Percentiles rank a stretch among this genome's conserved stretches.
Conservation (phyloP, 2,329 filamentous ascomycete genomes). For the Thelonectria blattea region DNA sequence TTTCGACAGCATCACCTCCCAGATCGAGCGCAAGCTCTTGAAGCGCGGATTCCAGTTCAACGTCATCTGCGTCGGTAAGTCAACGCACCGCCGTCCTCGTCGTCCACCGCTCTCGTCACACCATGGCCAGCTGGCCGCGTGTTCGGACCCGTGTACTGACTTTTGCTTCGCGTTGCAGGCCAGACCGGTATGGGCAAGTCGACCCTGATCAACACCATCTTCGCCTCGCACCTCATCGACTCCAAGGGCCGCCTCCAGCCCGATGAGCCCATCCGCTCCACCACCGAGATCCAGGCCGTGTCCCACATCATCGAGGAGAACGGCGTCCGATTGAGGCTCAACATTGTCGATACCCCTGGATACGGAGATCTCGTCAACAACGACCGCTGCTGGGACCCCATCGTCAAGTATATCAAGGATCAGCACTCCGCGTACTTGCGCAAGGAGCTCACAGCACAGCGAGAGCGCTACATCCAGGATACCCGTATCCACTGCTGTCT, state of each 20-base stretch:
- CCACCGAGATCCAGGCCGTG: conserved; percentile 96
- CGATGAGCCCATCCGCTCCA: conserved; percentile 91
- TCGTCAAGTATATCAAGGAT: conserved; percentile 99
- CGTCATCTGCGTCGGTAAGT: conserved; percentile 97
- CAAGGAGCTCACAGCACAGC: conserved; percentile 98
- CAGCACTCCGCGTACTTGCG: conserved; percentile 99
- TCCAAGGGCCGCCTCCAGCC: conserved; percentile 94
- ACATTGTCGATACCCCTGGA: conserved; percentile 98
- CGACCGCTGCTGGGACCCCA: conserved; percentile 99
- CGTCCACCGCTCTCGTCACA: conserved; percentile 26
- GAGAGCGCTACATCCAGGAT: conserved; percentile 98
- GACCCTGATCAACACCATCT: conserved; percentile 99
- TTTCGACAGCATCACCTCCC: conserved; percentile 99
- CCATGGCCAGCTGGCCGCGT: conserved; percentile 25
- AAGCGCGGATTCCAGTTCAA: conserved; percentile 99
- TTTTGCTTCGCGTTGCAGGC: conserved; percentile 58
- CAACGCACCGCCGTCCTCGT: conserved; percentile 11
- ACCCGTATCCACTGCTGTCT: conserved; percentile 99
- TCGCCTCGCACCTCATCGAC: conserved; percentile 98
- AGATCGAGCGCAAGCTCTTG: conserved; percentile 99
- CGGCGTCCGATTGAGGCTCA: conserved; percentile 93
- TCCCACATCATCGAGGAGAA: conserved; percentile 99
- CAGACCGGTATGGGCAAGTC: conserved; percentile 99
- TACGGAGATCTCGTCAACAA: conserved; percentile 99
- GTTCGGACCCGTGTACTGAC: conserved; percentile 25